phyloP scores from a whole-genome alignment of 169 alveolate species.

The Blepharisma undulans region DNA sequence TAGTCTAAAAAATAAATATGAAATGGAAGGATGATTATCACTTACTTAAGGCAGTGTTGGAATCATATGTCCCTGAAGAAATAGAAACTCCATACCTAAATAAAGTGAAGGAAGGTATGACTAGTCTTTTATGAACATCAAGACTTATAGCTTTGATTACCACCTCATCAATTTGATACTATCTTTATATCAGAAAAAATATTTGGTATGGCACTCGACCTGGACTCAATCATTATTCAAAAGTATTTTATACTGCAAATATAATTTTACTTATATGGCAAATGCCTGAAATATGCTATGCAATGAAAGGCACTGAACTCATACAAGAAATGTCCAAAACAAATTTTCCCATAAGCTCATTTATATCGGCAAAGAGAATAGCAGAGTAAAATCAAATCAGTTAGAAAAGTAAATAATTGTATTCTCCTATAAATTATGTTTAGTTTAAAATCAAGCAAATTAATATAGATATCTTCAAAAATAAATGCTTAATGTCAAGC shows the following conservation, averaged over 20 bases:
- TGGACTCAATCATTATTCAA: not conserved
- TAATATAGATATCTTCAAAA: too few relatives aligned
- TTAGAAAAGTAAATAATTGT: not conserved
- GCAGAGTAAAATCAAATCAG: not conserved
- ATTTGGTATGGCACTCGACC: not conserved
- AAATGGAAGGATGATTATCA: not conserved
- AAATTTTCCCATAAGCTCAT: not conserved
- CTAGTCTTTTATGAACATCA: not conserved
- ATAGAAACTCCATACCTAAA: not conserved
- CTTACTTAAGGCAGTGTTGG: not conserved
- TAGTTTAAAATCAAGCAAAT: too few relatives aligned
- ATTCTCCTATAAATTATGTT: not conserved
- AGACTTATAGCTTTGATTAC: not conserved
- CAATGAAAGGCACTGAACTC: not conserved
- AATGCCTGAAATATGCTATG: not conserved
- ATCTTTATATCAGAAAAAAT: not conserved
- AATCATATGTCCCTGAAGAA: not conserved
- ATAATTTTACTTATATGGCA: not conserved
- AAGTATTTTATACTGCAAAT: not conserved
- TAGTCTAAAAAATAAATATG: not conserved
- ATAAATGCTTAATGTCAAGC: too few relatives aligned
- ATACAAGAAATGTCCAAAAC: not conserved
- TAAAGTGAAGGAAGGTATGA: not conserved
- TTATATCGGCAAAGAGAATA: not conserved
- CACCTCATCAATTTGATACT: not conserved